Conservation (phyloP, 2,329 filamentous ascomycete species). For the Curvularia lunata region DNA sequence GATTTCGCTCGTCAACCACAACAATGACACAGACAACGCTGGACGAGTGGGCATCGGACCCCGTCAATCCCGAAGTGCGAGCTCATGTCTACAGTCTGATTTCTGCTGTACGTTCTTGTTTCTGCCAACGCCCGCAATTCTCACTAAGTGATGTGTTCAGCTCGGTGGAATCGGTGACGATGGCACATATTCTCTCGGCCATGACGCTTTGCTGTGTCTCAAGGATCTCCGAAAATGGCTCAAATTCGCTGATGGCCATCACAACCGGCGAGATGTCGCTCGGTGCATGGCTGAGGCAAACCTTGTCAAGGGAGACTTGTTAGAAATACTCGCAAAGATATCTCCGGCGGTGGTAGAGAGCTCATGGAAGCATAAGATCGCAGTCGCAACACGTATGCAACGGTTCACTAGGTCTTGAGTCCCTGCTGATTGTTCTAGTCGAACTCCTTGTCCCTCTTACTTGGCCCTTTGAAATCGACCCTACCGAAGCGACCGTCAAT, state of each 20-base stretch:
- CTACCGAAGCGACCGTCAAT: slow-evolving; percentile 85
- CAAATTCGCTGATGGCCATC: slow-evolving; percentile 90
- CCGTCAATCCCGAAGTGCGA: slow-evolving; percentile 87
- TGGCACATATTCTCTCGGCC: slow-evolving; percentile 84
- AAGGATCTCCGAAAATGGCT: slow-evolving; percentile 96
- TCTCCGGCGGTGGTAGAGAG: slow-evolving; percentile 74
- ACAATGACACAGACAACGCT: slow-evolving; percentile 49
- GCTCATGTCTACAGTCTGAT: slow-evolving; percentile 93
- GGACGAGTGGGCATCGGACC: slow-evolving; percentile 54
- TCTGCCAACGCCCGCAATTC: background rate
- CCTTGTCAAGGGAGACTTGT: slow-evolving; percentile 84
- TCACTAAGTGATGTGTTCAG: slow-evolving; percentile 55
- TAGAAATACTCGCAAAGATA: slow-evolving; percentile 82
- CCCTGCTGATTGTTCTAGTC: slow-evolving; percentile 55
- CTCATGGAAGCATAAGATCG: slow-evolving; percentile 77
- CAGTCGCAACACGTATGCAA: slow-evolving; percentile 72
- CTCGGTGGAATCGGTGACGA: slow-evolving; percentile 85
- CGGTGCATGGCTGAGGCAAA: slow-evolving; percentile 91
- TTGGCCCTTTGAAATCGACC: slow-evolving; percentile 85
- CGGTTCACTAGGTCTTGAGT: fast-evolving
- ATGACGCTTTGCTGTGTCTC: slow-evolving; percentile 88
- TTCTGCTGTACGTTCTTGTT: slow-evolving; percentile 72
- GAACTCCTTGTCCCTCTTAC: slow-evolving; percentile 92
- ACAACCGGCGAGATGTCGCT: slow-evolving; percentile 92
- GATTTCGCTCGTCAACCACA: slow-evolving; percentile 33